phyloP scores from a whole-genome alignment of 1,284 basidiomycete genomes.

The Erythrobasidium hasegawianum region DNA sequence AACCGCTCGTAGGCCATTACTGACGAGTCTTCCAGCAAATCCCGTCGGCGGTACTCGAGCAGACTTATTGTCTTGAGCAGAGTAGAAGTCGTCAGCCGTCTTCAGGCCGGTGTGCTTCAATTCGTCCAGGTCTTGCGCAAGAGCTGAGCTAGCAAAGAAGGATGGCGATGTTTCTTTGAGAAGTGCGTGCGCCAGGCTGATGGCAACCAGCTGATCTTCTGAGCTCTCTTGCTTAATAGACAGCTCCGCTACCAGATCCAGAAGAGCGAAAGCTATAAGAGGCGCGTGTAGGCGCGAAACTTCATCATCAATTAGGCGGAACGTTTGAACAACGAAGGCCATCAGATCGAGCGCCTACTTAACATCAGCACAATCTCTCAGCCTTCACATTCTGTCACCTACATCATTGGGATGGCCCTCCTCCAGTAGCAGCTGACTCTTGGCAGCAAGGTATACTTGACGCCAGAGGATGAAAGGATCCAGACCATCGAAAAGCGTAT shows the following conservation, averaged over 20 bases:
- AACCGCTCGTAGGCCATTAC: constrained; percentile 7
- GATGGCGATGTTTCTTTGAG: constrained; percentile 30
- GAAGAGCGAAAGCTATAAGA: constrained; percentile 62
- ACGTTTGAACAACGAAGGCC: constrained; percentile 50
- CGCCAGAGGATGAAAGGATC: constrained; percentile 88
- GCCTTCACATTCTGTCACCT: constrained; percentile 52
- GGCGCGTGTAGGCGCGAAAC: constrained; percentile 68
- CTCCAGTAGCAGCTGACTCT: background rate
- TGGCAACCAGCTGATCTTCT: constrained; percentile 12
- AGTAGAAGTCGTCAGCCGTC: constrained; percentile 27
- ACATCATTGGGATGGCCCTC: constrained; percentile 16
- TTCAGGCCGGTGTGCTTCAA: constrained; percentile 3
- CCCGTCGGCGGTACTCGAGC: constrained; percentile 30
- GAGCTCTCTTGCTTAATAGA: background rate
- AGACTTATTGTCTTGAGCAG: constrained; percentile 25
- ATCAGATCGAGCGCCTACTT: constrained; percentile 48
- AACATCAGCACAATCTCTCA: constrained; percentile 22
- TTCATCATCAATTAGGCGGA: constrained; percentile 55
- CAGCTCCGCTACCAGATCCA: constrained; percentile 57
- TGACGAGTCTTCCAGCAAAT: constrained; percentile 23
- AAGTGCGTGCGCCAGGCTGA: constrained; percentile 21
- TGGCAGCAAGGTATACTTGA: constrained; percentile 58
- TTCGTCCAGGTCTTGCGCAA: constrained; percentile 5
- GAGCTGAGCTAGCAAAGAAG: constrained; percentile 15
- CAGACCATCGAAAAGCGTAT: constrained; percentile 84